Conservation (phyloP, 2,329 filamentous ascomycete genomes). For the Rhinocladiella similis region DNA sequence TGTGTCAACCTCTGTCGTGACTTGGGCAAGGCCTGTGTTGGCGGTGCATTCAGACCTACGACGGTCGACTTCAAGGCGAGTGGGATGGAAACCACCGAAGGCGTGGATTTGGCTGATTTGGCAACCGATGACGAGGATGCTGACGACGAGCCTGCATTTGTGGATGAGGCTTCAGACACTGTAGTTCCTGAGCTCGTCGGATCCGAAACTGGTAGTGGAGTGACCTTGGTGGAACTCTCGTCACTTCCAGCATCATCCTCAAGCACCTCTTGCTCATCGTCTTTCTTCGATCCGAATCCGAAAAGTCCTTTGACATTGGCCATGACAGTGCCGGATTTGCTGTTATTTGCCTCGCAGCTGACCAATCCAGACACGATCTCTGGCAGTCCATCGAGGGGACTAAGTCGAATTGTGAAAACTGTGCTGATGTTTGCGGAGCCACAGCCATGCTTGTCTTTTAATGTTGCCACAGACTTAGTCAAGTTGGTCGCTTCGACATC, state of each 20-base stretch:
- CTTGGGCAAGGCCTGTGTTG: conserved; percentile 40
- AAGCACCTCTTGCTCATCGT: conserved; percentile 68
- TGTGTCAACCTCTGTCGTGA: conserved; percentile 74
- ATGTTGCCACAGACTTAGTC: conserved; percentile 74
- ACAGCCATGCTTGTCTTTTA: conserved; percentile 79
- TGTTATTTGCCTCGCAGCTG: conserved; percentile 77
- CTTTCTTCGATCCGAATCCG: conserved; percentile 89
- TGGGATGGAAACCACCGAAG: conserved; percentile 52
- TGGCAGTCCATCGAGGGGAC: conserved; percentile 72
- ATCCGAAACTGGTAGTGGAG: conserved; percentile 27
- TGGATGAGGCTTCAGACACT: conserved; percentile 31
- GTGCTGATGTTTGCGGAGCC: conserved; percentile 74
- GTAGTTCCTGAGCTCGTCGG: conserved; percentile 32
- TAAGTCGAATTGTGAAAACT: conserved; percentile 74
- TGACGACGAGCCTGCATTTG: conserved; percentile 46
- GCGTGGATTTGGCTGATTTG: conserved; percentile 43
- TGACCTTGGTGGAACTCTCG: conserved; percentile 31
- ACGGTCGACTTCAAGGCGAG: conserved; percentile 52
- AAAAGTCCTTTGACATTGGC: conserved; percentile 96
- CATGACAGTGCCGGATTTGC: conserved; percentile 77
- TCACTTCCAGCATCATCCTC: conserved; percentile 57
- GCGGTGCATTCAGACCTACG: conserved; percentile 42
- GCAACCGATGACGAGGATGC: conserved; percentile 38
- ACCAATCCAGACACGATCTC: conserved; percentile 74
- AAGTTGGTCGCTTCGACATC: conserved; percentile 78